Base-by-base conservation (phyloP, 23 red algal genomes). In the Cyanidium caldarium region DNA sequence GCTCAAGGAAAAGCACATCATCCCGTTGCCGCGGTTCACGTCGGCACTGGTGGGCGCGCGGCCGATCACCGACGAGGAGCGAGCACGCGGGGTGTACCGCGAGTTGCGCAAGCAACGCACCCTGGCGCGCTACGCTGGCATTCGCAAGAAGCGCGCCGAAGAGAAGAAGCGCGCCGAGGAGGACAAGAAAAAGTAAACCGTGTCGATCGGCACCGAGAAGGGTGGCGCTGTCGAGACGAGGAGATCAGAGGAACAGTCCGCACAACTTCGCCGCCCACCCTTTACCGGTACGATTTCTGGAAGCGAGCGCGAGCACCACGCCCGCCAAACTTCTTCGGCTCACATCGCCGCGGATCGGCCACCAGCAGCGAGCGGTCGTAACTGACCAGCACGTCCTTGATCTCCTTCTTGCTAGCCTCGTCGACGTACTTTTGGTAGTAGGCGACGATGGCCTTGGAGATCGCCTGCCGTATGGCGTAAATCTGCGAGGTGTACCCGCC, bases 291-390 rank as follows among this genome's bases (percentile, higher is more conserved):
- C 29, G 89, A 98, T 38, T 98, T 89, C 68, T 88, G 82, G 75
- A 83, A 98, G 29, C 84, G 68, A 21, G 92, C 78, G 15, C 92
- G 74, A 21, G 92, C 92, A 31, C 92, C 92, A 46, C 73, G 67
- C n/a, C 92, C 92, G 42, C 92, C 92, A 81, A 98, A 88, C 84
- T 98, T 98, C 77, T 98, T 98, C 57, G 92, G 92, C 80, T 98
- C 92, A 66, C 83, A 88, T 31, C 92, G 77, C 56, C 92, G 79
- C 0, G 92, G 92, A 77, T 98, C 92, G 0, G 92, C 92, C 23
- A 98, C 92, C 3, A 98, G 73, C 42, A 98, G 73, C 3, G 75
- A 83, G 45, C 84, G 51, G 72, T 98, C 92, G 41, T 98, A 98
- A 0, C 83, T 74, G 7, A 98, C 75, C 34, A 98, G 78, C 15